These are phyloP conservation scores for Santalum album DNA, from an alignment of 164 flowering plant species.

Conservation along the genomic window DNA sequence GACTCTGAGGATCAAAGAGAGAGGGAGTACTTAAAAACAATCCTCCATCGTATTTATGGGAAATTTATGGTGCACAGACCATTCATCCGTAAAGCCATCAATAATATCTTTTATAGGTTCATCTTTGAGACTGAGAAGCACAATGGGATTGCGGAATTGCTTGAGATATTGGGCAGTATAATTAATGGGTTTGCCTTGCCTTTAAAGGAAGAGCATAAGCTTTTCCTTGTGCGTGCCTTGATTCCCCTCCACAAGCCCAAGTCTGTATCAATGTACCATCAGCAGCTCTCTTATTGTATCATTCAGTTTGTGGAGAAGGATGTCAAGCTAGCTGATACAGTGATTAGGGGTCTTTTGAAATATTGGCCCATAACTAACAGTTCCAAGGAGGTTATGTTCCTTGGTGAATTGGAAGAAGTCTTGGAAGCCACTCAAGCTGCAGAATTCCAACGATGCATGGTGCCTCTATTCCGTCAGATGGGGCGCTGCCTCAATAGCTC, in stretches of 20 bases:
- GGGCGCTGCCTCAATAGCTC: conserved; percentile 70
- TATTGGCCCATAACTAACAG: conserved; percentile 83
- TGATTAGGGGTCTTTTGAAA: conserved; percentile 69
- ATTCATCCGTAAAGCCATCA: conserved; percentile 66
- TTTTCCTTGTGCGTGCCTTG: conserved; percentile 67
- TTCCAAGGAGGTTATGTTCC: conserved; percentile 80
- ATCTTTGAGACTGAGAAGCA: conserved; percentile 72
- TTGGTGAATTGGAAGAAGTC: conserved; percentile 78
- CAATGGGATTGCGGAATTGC: conserved; percentile 73
- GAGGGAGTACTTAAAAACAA: conserved; percentile 76
- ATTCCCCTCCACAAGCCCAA: conserved; percentile 83
- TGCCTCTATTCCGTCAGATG: conserved; percentile 62
- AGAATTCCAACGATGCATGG: conserved; percentile 81
- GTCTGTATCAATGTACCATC: conserved; percentile 67
- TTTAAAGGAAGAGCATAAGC: conserved; percentile 78
- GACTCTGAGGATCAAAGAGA: conserved; percentile 84
- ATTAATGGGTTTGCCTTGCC: conserved; percentile 86
- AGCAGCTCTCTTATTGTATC: conserved; percentile 75
- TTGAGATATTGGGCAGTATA: conserved; percentile 71
- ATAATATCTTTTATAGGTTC: conserved; percentile 62
- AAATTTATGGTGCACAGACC: conserved; percentile 88
- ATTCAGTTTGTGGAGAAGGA: conserved; percentile 84
- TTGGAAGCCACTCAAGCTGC: conserved; percentile 74
- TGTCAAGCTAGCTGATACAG: conserved; percentile 67
- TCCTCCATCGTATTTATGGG: conserved; percentile 71